Base-by-base conservation (phyloP, 441 rosid genomes). In the Eutrema salsugineum region DNA sequence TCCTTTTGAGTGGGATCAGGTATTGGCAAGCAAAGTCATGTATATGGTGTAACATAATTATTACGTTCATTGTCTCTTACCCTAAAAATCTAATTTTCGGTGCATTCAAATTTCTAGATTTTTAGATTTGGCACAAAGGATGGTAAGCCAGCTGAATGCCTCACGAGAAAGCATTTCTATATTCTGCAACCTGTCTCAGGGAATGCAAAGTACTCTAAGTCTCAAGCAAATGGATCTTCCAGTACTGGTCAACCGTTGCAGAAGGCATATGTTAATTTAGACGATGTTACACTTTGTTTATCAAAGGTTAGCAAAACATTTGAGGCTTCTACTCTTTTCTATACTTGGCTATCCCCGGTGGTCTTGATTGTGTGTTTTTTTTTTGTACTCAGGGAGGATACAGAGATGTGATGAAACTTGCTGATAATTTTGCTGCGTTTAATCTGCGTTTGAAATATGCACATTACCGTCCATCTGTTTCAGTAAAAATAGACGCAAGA, bases 1-100 rank as follows among this genome's bases (percentile, higher is more conserved):
- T 81, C 99, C 99, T 79, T 78, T 79, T 24, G 97, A 91, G 83
- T 96, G 98, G 99, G 87, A 83, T 77, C 98, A 93, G 99, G 99
- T 93, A 74, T 51, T 61, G 33, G 74, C 32, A 38, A 77, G 54
- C 55, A n/a, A 59, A 28, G 44, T 76, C 54, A 14, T 63, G 36
- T 44, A 49, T 58, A 69, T 57, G 35, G 51, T 36, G 57, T 53
- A 57, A 30, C 35, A 42, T 64, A 43, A 50, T 24, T 17, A 60
- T 32, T 59, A 67, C 22, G 39, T 51, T 51, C 39, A 3, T 32
- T 42, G 36, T 50, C 53, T 51, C 76, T 54, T 66, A 39, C 43
- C 43, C 59, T 35, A 33, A 51, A 11, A 44, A 53, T 57, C 32
- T 47, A 69, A 49, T 54, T 47, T 43, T 11, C 15, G 11, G 71